Percentiles rank a stretch among this genome's conserved stretches.
Conservation (phyloP, 129 eudicot species). For the Calendula officinalis region DNA sequence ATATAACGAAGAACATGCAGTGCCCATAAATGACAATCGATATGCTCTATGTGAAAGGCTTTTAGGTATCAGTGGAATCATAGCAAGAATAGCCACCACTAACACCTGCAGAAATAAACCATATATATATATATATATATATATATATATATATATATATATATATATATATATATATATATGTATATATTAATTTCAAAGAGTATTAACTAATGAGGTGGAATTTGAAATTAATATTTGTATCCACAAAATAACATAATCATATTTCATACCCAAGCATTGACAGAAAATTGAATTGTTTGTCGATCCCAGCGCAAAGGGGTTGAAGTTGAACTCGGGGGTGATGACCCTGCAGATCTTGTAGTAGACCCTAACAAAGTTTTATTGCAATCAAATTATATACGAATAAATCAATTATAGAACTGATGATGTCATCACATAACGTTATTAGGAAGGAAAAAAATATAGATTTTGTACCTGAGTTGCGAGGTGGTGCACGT, state of each 20-base stretch:
- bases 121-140: no score
- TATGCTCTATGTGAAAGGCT: slow-evolving; percentile 77
- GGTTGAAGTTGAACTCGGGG: slow-evolving; percentile 50
- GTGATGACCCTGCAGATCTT: slow-evolving; percentile 67
- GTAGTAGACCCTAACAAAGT: slow-evolving; percentile 52
- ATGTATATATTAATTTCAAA: no score
- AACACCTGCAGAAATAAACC: slow-evolving; percentile 52
- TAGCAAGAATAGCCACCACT: slow-evolving; percentile 84
- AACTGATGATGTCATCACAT: background rate
- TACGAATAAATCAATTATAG: background rate
- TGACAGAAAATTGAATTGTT: slow-evolving; percentile 86
- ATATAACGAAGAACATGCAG: slow-evolving; percentile 80
- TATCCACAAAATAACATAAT: background rate
- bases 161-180: no score
- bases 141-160: no score
- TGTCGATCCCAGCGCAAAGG: slow-evolving; percentile 79
- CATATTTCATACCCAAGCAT: slow-evolving; percentile 75
- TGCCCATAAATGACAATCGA: slow-evolving; percentile 84
- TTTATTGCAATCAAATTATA: background rate
- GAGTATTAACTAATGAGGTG: background rate
- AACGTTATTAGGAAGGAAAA: background rate
- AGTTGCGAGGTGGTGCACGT: slow-evolving; percentile 47
- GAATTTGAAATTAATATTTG: background rate
- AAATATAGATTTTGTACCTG: slow-evolving; percentile 46
- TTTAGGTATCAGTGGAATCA: slow-evolving; percentile 67